Percentiles rank a stretch among this genome's conserved stretches.
phyloP scores from a whole-genome alignment of 2,329 filamentous ascomycete genomes.

The Colletotrichum sp. region DNA sequence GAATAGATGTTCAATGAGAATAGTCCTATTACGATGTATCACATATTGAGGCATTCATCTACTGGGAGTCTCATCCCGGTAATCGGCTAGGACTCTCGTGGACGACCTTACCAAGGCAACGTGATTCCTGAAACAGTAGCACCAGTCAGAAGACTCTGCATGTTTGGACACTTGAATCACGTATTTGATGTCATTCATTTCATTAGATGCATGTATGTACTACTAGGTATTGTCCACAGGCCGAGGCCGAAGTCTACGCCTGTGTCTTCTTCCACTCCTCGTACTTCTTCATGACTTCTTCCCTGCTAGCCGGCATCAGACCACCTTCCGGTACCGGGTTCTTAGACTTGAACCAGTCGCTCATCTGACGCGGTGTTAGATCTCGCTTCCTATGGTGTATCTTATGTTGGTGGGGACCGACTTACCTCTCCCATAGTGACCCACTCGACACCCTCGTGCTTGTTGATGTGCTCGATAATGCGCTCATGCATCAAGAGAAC shows the following conservation, averaged over 20 bases:
- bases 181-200: not conserved
- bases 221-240: not conserved
- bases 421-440: constrained; percentile 66
- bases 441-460: constrained; percentile 65
- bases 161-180: accelerated
- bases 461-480: constrained; percentile 72
- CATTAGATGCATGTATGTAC: not conserved
- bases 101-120: not conserved
- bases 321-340: constrained; percentile 63
- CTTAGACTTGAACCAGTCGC: constrained; percentile 73
- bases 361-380: constrained; percentile 47
- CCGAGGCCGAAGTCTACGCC: not conserved
- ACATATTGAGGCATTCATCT: not conserved
- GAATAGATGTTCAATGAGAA: not conserved
- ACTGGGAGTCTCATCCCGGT: accelerated
- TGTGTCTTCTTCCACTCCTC: constrained; percentile 16
- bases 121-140: not conserved
- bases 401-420: too few species aligned
- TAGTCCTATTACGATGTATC: not conserved
- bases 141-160: accelerated
- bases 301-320: constrained; percentile 56
- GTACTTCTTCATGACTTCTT: constrained; percentile 17
- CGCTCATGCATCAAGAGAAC: constrained; percentile 76
- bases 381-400: too few species aligned
- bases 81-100: accelerated